These are phyloP conservation scores for Solanum clarkiae DNA, from an alignment of 257 asterid species.

Conservation along the genomic window DNA sequence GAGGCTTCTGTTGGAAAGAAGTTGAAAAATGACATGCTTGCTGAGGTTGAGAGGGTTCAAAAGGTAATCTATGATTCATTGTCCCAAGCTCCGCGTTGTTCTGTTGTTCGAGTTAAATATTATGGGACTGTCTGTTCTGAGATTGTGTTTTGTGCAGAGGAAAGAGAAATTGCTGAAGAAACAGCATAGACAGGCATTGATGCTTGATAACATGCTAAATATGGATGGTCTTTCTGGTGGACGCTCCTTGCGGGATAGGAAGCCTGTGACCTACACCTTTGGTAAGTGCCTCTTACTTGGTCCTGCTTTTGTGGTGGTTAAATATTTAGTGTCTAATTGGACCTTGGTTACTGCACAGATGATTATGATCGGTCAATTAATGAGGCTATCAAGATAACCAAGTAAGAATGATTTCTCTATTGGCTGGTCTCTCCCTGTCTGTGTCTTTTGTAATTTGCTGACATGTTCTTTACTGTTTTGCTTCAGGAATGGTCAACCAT, in stretches of 20 bases:
- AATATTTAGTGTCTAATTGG: constrained; percentile 6
- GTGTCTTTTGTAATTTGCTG: neutral
- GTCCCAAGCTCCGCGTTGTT: neutral
- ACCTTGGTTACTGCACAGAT: constrained; percentile 40
- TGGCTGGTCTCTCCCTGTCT: neutral
- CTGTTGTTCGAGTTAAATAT: neutral
- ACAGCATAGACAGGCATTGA: constrained; percentile 88
- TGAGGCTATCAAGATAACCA: constrained; percentile 90
- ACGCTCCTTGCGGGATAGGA: constrained; percentile 89
- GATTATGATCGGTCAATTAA: constrained; percentile 87
- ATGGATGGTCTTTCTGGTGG: constrained; percentile 69
- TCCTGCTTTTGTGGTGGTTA: neutral
- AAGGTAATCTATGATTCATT: constrained; percentile 42
- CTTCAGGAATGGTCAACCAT: constrained; percentile 50
- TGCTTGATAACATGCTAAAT: constrained; percentile 72
- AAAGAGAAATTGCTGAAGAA: constrained; percentile 79
- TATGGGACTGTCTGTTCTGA: constrained; percentile 6
- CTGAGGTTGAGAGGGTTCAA: constrained; percentile 87
- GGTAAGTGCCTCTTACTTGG: constrained; percentile 29
- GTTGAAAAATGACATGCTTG: constrained; percentile 73
- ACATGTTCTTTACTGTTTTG: neutral
- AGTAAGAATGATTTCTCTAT: constrained; percentile 31
- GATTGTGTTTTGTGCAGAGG: constrained; percentile 36
- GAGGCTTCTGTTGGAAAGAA: constrained; percentile 88
- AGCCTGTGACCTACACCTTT: constrained; percentile 85